Evolutionary conservation across 2,329 filamentous ascomycete species (phyloP).

Genomic region (Clarireedia paspali): DNA sequence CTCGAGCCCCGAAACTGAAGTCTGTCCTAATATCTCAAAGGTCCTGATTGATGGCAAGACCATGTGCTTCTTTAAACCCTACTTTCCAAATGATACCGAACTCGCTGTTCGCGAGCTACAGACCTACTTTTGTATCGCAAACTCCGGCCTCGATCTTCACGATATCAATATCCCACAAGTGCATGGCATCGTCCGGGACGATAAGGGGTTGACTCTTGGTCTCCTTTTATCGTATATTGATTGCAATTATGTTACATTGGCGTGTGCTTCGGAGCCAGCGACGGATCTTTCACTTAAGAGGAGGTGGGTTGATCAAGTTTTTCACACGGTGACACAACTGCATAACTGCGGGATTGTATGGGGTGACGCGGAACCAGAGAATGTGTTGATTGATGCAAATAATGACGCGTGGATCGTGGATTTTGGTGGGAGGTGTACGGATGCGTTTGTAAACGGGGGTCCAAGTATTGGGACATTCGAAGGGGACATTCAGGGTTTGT

Average conservation of each 20-base stretch:
- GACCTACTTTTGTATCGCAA: not conserved
- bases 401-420: constrained; percentile 20
- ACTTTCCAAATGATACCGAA: not conserved
- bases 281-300: constrained; percentile 12
- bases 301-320: constrained; percentile 20
- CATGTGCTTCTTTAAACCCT: not conserved
- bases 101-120: not conserved
- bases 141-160: not conserved
- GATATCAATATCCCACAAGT: constrained; percentile 5
- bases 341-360: constrained; percentile 18
- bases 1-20: not conserved
- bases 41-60: not conserved
- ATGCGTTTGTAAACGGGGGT: constrained; percentile 17
- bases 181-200: constrained; percentile 15
- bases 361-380: constrained; percentile 21
- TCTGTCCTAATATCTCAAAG: not conserved
- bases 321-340: constrained; percentile 9
- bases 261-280: constrained; percentile 10
- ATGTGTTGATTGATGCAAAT: constrained; percentile 16
- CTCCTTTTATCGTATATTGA: constrained; percentile 19
- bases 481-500: constrained; percentile 19
- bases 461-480: constrained; percentile 15
- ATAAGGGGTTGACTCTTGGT: constrained; percentile 12
- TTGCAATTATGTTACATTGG: constrained; percentile 14
- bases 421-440: constrained; percentile 23